Base-by-base conservation (phyloP, 169 alveolate species). In the Theileria orientalis region DNA sequence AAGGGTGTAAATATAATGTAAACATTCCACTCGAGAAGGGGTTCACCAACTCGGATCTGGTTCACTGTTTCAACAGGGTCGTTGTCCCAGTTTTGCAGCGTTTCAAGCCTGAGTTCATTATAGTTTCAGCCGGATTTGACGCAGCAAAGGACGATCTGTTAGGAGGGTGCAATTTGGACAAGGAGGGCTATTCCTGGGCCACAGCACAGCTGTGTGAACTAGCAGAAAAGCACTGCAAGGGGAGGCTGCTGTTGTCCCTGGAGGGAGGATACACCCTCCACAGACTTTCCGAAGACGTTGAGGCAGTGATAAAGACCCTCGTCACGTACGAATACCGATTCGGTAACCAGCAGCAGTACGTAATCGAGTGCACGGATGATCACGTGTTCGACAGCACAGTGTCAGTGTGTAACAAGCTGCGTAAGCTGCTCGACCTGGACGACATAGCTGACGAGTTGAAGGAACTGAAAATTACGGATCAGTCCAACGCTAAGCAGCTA, bases 41-140 rank as follows among this genome's bases (percentile, higher is more conserved):
- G 0, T 89, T 73, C 67, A 69, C 69, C 30, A 79, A 86, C 59
- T 66, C 85, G 7, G 93, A 89, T 49, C 54, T 89, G 33, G 83
- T 76, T n/a, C 76, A 85, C 63, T 86, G 79, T 5, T 84, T 76
- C 56, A 56, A 67, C 52, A 63, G 49, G 57, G 74, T 85, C 59
- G 90, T 94, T 8, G 71, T 95, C 25, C 98, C 98, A n/a, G 86
- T 94, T 62, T 83, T 95, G 51, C 83, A 90, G 59, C 92, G 76
- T 46, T 96, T 95, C 77, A 80, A 92, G 54, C 99, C 99, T 23
- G 98, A 96, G 82, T 92, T 95, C 63, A 94, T 96, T 19, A 87
- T 96, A 56, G 91, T 96, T n/a, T 93, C 97, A 7, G 97, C 97
- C 16, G 99, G 98, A 25, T 95, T 95, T 66, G 98, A 96, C 76